A percentile compares a stretch with the other conserved stretches of the same genome.
These are phyloP conservation scores for Annulohypoxylon maeteangense DNA, from an alignment of 495 filamentous ascomycete genomes.

Conservation along the genomic window DNA sequence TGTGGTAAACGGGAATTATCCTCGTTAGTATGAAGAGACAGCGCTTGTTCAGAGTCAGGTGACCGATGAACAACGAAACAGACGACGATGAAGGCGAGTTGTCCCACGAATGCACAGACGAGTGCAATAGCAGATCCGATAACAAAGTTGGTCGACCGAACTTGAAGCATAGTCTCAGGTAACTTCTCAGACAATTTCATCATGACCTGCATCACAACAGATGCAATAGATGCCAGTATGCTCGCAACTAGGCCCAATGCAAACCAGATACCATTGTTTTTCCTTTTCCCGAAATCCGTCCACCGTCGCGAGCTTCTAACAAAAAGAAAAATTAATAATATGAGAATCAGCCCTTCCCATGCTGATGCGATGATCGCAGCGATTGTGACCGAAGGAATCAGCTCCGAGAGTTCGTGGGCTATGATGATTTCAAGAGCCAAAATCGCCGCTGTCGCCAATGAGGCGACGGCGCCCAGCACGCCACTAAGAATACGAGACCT, in stretches of 20 bases:
- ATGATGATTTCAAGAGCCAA: slow-evolving; percentile 55
- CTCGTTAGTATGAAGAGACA: slow-evolving; percentile 46
- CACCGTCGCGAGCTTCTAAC: slow-evolving; percentile 38
- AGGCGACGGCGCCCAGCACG: slow-evolving; percentile 52
- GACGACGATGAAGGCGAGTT: slow-evolving; percentile 54
- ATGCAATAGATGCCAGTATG: slow-evolving; percentile 52
- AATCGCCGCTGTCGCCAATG: slow-evolving; percentile 54
- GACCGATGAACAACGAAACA: slow-evolving; percentile 49
- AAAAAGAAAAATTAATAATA: slow-evolving; percentile 44
- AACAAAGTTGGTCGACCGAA: slow-evolving; percentile 45
- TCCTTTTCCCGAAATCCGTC: slow-evolving; percentile 36
- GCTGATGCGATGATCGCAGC: slow-evolving; percentile 51
- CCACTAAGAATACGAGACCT: slow-evolving; percentile 48
- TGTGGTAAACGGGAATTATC: slow-evolving; percentile 39
- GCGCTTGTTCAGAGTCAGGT: slow-evolving; percentile 35
- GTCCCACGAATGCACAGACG: slow-evolving; percentile 53
- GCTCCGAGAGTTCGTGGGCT: slow-evolving; percentile 48
- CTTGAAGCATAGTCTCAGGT: slow-evolving; percentile 47
- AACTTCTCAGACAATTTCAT: slow-evolving; percentile 47
- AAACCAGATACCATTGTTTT: slow-evolving; percentile 49
- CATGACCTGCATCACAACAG: slow-evolving; percentile 52
- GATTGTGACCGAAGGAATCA: slow-evolving; percentile 45
- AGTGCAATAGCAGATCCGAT: slow-evolving; percentile 54
- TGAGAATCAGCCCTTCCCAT: slow-evolving; percentile 50
- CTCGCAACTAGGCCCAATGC: slow-evolving; percentile 49